A percentile compares a stretch with the other conserved stretches of the same genome.
Evolutionary conservation across 2,329 filamentous ascomycete species (phyloP).

Genomic region (Acephala macrosclerotiorum): DNA sequence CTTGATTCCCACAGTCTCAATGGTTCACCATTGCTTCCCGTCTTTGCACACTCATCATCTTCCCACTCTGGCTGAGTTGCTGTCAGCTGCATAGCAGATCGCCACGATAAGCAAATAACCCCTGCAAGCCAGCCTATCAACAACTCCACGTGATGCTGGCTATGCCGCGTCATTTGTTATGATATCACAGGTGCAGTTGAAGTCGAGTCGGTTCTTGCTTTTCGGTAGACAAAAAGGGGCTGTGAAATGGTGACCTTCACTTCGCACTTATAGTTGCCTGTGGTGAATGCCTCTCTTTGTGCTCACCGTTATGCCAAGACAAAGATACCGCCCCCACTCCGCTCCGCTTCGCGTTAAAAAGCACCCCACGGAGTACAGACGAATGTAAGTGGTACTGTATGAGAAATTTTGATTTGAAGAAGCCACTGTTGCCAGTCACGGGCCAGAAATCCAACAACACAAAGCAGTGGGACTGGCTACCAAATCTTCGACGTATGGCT

Average conservation of each 20-base stretch:
- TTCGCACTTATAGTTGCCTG: too few relatives aligned
- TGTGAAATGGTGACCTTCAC: not conserved
- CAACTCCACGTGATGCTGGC: not conserved
- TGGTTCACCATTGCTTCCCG: not conserved
- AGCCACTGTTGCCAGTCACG: too few relatives aligned
- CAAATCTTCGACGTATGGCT: too few relatives aligned
- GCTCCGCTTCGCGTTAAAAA: too few relatives aligned
- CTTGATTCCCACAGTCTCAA: not conserved
- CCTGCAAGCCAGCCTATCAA: not conserved
- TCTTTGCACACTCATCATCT: not conserved
- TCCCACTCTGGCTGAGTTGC: not conserved
- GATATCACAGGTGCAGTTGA: not conserved
- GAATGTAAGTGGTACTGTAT: too few relatives aligned
- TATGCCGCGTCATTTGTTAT: not conserved
- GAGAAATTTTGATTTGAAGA: too few relatives aligned
- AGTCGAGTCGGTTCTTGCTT: not conserved
- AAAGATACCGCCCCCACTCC: too few relatives aligned
- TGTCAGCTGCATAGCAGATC: conserved; percentile 11
- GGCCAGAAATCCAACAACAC: too few relatives aligned
- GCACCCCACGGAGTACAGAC: too few relatives aligned
- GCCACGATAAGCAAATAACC: conserved; percentile 12
- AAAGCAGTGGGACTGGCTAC: too few relatives aligned
- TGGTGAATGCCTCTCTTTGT: too few relatives aligned
- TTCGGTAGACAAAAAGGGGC: not conserved
- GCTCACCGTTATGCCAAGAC: too few relatives aligned